Evolutionary conservation across 1,139 yeast species (phyloP), one percentile per base, ranked within the genome.

Genomic region (Scheffersomyces quercinus): DNA sequence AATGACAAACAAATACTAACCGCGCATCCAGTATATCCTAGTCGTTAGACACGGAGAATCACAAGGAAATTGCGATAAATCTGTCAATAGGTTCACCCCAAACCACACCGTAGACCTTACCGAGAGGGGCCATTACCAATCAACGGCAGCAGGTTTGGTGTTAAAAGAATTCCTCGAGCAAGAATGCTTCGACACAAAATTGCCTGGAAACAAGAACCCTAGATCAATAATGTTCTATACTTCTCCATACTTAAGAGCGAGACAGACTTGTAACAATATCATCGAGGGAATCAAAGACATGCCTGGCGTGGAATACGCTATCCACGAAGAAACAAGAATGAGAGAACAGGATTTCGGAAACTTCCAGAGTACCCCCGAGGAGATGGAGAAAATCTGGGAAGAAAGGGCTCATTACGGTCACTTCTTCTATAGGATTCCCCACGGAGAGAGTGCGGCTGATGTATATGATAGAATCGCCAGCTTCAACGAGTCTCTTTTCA

Each of bases 331-430:
- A 56, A 95, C 97, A 3, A 67, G 97, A 42, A 81, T 90, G 80
- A 73, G 97, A 52, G 97, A 90, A 60, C 97, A 90, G 62, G 97
- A 90, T 64, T 90, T 90, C 60, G 97, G 97, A 16, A 90, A 90
- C 60, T 89, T 88, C 64, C 97, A 90, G 65, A 79, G 85, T 45
- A 80, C 85, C 34, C 77, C 85, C 3, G 84, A 77, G 44, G 90
- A 85, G 51, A 88, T 90, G 95, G 83, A 82, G 54, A 68, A 71
- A 53, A 82, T 87, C 30, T 85, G 95, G 89, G 75, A 77, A 43
- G 95, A 88, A 54, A 68, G 97, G 37, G 91, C 96, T 0, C 82
- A 83, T 51, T 90, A 90, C 64, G 97, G 97, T 0, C 96, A 89
- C 64, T 90, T 90, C 45, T 90, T 90, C 64, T 90, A 86, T 60